Base-by-base conservation (phyloP, 1,284 basidiomycete genomes). In the Tetrapyrgos nigripes region DNA sequence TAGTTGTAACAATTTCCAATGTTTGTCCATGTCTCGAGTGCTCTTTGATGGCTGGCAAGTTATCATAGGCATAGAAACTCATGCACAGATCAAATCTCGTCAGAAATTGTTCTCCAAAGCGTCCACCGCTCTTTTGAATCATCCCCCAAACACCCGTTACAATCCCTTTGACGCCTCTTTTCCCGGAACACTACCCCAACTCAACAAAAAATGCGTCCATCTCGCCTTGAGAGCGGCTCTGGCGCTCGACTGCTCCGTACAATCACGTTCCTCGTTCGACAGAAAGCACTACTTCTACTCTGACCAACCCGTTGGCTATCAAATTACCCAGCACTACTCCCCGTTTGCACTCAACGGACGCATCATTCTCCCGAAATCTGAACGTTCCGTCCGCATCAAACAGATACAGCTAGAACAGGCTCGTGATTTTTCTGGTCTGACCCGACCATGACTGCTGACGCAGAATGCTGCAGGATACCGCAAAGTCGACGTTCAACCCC, bases 211-310 rank as follows among this genome's bases (percentile, higher is more conserved):
- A 72, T 94, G 94, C 49, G 88, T 98, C 2, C 83, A 91, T 59
- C 83, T 97, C 1, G 94, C 93, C 1, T 72, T 96, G 0, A 81
- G 92, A 17, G 92, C 95, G 0, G 92, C 96, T 0, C 68, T 97
- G 1, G 96, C 96, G 1, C 81, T 99, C 29, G 78, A 88, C 33
- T 89, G 92, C 46, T 65, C 83, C 0, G 82, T 98, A 9, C 91
- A 93, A 66, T 66, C 66, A 0, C 80, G 83, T n/a, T 96, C 93
- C 1, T 83, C 91, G 1, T 98, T 98, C 65, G 97, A 99, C 75
- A 82, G 97, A 65, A 99, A 99, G 72, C 97, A 99, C 73, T 99
- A 99, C 73, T 98, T 98, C 75, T 99, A 99, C 71, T 86, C 94
- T 1, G 97, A 99, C 74, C 83, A 98, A 29, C 95, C 97, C 0